phyloP scores from a whole-genome alignment of 108 stramenopile genomes.

The Parietichytrium sp. region DNA sequence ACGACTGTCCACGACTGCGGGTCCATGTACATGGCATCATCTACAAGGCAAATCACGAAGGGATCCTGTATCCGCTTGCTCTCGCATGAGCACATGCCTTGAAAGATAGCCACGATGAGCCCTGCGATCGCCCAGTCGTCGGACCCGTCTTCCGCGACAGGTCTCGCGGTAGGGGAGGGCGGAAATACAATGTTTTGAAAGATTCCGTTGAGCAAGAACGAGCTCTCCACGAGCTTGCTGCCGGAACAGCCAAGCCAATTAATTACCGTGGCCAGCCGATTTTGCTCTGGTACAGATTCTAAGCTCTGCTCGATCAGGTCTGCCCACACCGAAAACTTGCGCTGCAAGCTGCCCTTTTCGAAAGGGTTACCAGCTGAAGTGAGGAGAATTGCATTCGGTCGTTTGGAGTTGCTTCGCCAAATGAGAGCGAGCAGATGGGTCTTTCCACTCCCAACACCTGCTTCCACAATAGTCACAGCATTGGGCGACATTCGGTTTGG shows the following conservation, averaged over 20 bases:
- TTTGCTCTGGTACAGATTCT: neutral
- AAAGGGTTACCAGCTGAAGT: neutral
- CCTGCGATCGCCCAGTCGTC: neutral
- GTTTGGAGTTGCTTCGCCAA: neutral
- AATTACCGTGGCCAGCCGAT: neutral
- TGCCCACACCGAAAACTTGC: neutral
- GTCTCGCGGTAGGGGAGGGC: neutral
- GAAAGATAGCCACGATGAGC: neutral
- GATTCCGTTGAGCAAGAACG: neutral
- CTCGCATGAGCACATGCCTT: neutral
- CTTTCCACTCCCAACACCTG: neutral
- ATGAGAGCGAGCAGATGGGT: neutral
- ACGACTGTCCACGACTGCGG: neutral
- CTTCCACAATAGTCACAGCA: neutral
- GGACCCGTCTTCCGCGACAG: neutral
- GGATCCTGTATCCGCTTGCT: too few species aligned
- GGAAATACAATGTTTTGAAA: too few species aligned
- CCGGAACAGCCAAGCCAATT: neutral
- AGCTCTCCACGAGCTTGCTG: neutral
- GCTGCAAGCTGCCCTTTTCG: neutral
- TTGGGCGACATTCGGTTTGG: neutral
- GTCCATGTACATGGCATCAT: neutral
- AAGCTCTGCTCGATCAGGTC: neutral
- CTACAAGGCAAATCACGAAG: neutral
- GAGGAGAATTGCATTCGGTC: neutral